Evolutionary conservation across 805 yeast species (phyloP).

Genomic region (Wickerhamomyces queroliae): DNA sequence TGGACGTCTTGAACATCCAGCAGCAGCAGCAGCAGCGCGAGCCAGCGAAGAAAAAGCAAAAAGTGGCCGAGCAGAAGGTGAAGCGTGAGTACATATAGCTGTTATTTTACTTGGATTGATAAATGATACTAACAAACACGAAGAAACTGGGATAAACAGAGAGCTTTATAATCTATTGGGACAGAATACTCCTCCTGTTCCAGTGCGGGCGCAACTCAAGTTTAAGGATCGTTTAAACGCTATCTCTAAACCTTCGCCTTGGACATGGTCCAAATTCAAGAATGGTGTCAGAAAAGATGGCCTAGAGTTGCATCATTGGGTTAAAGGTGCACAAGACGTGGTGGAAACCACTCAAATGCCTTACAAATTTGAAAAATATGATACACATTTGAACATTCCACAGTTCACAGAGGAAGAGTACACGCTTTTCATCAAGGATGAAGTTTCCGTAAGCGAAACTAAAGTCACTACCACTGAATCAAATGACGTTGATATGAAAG

Average conservation of each 20-base stretch:
- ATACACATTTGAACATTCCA: constrained; percentile 66
- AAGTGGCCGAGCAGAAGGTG: constrained; percentile 13
- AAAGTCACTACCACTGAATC: constrained; percentile 1
- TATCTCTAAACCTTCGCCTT: constrained; percentile 66
- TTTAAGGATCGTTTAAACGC: constrained; percentile 62
- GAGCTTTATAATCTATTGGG: constrained; percentile 87
- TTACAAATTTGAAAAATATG: constrained; percentile 71
- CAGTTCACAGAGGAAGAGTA: constrained; percentile 59
- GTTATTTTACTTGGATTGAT: background rate
- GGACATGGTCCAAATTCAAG: constrained; percentile 66
- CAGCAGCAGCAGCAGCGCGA: constrained; percentile 28
- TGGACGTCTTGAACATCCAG: constrained; percentile 71
- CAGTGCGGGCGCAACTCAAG: constrained; percentile 42
- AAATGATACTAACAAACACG: constrained; percentile 2
- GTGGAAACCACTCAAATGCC: constrained; percentile 29
- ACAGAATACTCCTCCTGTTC: constrained; percentile 82
- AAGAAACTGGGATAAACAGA: constrained; percentile 71
- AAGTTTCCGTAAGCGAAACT: no score
- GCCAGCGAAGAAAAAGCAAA: constrained; percentile 28
- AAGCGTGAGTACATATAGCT: constrained; percentile 13
- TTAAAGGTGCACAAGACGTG: constrained; percentile 51
- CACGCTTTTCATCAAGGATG: constrained; percentile 38
- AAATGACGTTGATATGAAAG: constrained; percentile 2
- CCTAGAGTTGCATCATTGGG: constrained; percentile 75
- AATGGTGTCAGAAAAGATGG: constrained; percentile 47